These are phyloP conservation scores for Plasmodium blacklocki DNA, from an alignment of 169 alveolate species.

Conservation along the genomic window DNA sequence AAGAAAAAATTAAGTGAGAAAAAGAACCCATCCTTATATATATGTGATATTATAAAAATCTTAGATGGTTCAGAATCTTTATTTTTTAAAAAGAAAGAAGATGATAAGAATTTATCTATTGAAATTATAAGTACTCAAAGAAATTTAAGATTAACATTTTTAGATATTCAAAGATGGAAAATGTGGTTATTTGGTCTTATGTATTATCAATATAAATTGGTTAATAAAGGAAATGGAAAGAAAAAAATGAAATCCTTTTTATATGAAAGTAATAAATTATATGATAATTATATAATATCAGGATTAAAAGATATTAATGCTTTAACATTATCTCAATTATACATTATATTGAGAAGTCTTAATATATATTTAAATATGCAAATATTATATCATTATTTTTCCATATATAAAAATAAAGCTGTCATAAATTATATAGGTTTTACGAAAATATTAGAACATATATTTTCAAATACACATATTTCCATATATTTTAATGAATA, in stretches of 20 bases:
- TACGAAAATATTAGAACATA: conserved; percentile 75
- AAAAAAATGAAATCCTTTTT: conserved; percentile 48
- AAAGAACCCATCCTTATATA: conserved; percentile 66
- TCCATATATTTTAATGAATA: conserved; percentile 49
- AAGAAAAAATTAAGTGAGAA: conserved; percentile 70
- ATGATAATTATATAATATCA: conserved; percentile 73
- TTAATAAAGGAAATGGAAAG: conserved; percentile 57
- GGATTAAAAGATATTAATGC: conserved; percentile 74
- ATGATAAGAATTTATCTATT: conserved; percentile 73
- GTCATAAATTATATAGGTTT: conserved; percentile 68
- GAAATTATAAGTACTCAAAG: conserved; percentile 65
- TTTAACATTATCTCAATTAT: conserved; percentile 68
- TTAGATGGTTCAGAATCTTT: conserved; percentile 75
- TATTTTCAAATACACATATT: conserved; percentile 70
- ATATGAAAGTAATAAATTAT: conserved; percentile 62
- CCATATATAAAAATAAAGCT: conserved; percentile 74
- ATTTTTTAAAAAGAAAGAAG: conserved; percentile 77
- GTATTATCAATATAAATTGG: conserved; percentile 72
- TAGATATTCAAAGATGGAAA: conserved; percentile 77
- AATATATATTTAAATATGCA: conserved; percentile 75
- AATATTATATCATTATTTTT: conserved; percentile 73
- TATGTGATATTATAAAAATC: conserved; percentile 73
- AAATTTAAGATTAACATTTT: conserved; percentile 57
- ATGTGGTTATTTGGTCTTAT: conserved; percentile 77
- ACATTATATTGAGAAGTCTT: conserved; percentile 70